These are phyloP conservation scores for Populus tremula DNA, from an alignment of 345 rosid species.

Conservation along the genomic window DNA sequence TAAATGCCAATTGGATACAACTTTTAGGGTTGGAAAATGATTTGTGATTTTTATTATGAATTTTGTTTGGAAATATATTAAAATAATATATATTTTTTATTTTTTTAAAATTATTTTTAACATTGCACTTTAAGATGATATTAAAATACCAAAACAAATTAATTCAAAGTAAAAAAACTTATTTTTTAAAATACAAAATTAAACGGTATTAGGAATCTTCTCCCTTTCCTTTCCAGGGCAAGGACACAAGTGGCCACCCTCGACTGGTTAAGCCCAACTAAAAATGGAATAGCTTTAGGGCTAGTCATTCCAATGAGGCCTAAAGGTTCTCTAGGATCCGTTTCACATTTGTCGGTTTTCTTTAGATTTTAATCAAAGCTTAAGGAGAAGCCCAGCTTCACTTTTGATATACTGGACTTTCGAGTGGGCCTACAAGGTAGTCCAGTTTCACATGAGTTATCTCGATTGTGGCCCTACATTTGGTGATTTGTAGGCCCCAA, in stretches of 20 bases:
- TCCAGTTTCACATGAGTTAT: background rate
- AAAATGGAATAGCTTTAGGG: background rate
- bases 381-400: background rate
- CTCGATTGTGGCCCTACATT: background rate
- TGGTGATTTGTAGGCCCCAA: background rate
- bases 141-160: no score
- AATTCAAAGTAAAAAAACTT: no score
- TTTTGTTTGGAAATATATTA: no score
- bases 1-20: no score
- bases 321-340: background rate
- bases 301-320: background rate
- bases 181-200: no score
- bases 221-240: background rate
- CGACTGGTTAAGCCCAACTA: background rate
- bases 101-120: no score
- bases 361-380: background rate
- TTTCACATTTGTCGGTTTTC: background rate
- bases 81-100: no score
- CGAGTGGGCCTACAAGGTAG: background rate
- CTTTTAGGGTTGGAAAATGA: no score
- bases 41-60: no score
- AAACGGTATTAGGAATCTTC: no score
- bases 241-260: background rate
- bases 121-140: rapidly evolving
- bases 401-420: background rate